A percentile compares a stretch with the other conserved stretches of the same genome.
phyloP scores from a whole-genome alignment of 257 asterid species.

The Solanum corneliomulleri region DNA sequence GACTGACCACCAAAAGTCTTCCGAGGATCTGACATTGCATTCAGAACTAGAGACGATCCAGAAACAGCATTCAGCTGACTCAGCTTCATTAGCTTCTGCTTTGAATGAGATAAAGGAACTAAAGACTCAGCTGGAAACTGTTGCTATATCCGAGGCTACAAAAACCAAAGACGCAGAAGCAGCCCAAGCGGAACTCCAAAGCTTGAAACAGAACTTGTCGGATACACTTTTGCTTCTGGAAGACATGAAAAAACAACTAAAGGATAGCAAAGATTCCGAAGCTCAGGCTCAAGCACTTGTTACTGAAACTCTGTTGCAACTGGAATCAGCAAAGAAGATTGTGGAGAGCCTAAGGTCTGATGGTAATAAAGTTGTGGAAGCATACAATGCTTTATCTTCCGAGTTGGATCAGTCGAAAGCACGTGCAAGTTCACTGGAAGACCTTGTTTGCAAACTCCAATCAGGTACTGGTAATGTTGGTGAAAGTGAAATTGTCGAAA shows the following conservation, averaged over 20 bases:
- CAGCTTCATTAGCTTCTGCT: constrained; percentile 48
- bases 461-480: constrained; percentile 10
- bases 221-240: constrained; percentile 43
- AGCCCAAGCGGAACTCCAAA: constrained; percentile 29
- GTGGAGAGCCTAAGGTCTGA: constrained; percentile 48
- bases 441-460: constrained; percentile 42
- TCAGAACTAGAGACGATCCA: constrained; percentile 31
- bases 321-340: constrained; percentile 52
- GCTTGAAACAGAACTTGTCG: constrained; percentile 36
- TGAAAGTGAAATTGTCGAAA: background rate
- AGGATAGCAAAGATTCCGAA: constrained; percentile 52
- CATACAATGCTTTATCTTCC: constrained; percentile 21
- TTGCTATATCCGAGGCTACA: constrained; percentile 44
- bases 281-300: constrained; percentile 39
- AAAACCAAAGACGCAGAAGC: constrained; percentile 32
- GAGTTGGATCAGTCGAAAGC: constrained; percentile 68
- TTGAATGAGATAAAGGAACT: constrained; percentile 56
- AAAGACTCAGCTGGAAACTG: constrained; percentile 41
- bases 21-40: constrained; percentile 11
- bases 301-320: constrained; percentile 53
- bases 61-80: constrained; percentile 26
- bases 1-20: background rate
- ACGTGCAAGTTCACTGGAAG: constrained; percentile 50
- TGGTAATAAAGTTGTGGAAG: constrained; percentile 45
- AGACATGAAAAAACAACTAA: constrained; percentile 53